Base-by-base conservation (phyloP, 176 grass and related monocot genomes). In the Musa schizocarpa region DNA sequence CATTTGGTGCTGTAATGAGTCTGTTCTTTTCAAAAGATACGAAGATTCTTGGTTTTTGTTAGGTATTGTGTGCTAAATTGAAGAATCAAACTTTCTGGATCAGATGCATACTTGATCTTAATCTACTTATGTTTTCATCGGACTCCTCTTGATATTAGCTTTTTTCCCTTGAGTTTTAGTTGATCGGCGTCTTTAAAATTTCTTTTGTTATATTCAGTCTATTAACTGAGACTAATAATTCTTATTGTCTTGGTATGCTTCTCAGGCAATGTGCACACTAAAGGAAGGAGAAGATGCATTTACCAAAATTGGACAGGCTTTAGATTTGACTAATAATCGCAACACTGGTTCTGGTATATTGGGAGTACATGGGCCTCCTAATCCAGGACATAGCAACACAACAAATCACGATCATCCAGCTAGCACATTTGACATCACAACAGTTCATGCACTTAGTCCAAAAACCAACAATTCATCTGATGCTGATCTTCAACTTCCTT, bases 231-330 rank as follows among this genome's bases (percentile, higher is more conserved):
- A 14, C 12, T 53, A 52, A 26, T 29, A 9, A 24, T 50, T 11
- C 12, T 80, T 71, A 43, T 43, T 43, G 34, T 43, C 34, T 65
- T 53, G 22, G 63, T 65, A 63, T 63, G 5, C 77, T 76, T 83
- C 76, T 13, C 72, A 99, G 95, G 91, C 88, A 65, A 87, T 99
- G 84, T 87, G 82, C 71, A 82, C 82, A 76, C 67, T 89, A 62
- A 83, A 78, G 29, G 95, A 89, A 79, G 95, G 91, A 73, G 95
- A 99, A 57, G 80, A 92, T 71, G 54, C 82, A 59, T 87, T 84
- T 80, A 76, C 53, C 8, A 99, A 94, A 82, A 94, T 94, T 68
- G 95, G 80, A 74, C 80, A 94, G 82, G 95, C 91, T 68, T 74
- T 94, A 23, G 91, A 89, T 82, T 83, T 72, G 53, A 75, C 91